phyloP scores from a whole-genome alignment of 1,139 yeast species.

The Geotrichum reessii region DNA sequence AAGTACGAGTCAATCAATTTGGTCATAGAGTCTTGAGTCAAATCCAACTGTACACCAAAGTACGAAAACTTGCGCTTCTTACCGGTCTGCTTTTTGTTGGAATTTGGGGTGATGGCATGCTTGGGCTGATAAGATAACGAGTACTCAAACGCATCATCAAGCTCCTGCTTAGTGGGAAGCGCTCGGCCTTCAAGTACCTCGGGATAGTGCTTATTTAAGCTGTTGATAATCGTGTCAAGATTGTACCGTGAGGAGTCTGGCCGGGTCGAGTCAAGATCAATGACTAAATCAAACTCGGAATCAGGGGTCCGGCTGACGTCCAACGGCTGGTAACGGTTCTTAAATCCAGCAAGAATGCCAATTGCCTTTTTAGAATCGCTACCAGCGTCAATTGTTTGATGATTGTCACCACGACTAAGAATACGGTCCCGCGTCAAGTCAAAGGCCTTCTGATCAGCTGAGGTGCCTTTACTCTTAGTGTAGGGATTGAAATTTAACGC shows the following conservation, averaged over 20 bases:
- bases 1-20: constrained; percentile 23
- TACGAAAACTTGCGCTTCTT: constrained; percentile 35
- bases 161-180: constrained; percentile 24
- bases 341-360: constrained; percentile 68
- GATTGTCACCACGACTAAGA: constrained; percentile 72
- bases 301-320: constrained; percentile 52
- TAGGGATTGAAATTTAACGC: constrained; percentile 63
- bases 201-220: constrained; percentile 43
- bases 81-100: constrained; percentile 20
- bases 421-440: constrained; percentile 57
- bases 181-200: constrained; percentile 36
- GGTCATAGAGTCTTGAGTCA: constrained; percentile 17
- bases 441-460: constrained; percentile 27
- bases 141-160: constrained; percentile 27
- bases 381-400: constrained; percentile 67
- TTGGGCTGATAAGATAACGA: constrained; percentile 31
- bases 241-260: constrained; percentile 50
- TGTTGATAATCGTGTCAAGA: constrained; percentile 42
- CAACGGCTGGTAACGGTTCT: constrained; percentile 62
- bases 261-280: constrained; percentile 46
- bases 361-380: constrained; percentile 47
- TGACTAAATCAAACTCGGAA: constrained; percentile 54
- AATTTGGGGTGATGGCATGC: constrained; percentile 15
- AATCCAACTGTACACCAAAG: constrained; percentile 37
- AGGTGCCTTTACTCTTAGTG: background rate